Conservation (phyloP, 108 stramenopile species). For the Nitzschia inconspicua region DNA sequence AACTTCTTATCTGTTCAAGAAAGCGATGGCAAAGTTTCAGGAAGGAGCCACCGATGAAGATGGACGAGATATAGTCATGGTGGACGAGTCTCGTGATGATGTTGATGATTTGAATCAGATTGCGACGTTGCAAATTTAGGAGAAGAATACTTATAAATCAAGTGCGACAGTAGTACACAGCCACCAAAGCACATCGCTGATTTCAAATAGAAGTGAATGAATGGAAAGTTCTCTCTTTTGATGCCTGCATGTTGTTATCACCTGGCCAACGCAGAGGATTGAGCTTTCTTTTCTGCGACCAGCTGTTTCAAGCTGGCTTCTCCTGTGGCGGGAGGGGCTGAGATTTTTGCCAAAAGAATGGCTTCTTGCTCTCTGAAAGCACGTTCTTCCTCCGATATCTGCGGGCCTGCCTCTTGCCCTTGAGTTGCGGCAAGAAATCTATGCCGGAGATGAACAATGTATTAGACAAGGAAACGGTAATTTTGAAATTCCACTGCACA, state of each 20-base stretch:
- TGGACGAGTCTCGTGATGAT: neutral
- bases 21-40: neutral
- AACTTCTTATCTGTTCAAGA: neutral
- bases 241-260: neutral
- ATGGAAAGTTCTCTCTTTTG: neutral
- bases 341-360: neutral
- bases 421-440: constrained; percentile 4
- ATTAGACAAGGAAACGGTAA: neutral
- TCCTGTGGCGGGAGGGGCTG: neutral
- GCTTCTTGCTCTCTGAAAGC: constrained; percentile 1
- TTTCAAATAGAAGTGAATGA: neutral
- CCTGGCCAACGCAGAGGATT: neutral
- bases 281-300: neutral
- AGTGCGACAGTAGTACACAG: neutral
- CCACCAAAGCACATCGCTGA: neutral
- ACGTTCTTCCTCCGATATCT: constrained; percentile 2
- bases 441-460: neutral
- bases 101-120: neutral
- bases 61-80: neutral
- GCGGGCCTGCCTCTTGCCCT: neutral
- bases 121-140: neutral
- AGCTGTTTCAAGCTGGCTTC: neutral
- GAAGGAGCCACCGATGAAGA: neutral
- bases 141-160: neutral
- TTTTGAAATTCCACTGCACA: neutral